Evolutionary conservation across 495 filamentous ascomycete species (phyloP).

Genomic region (Pseudomonodictys pantanalensis): DNA sequence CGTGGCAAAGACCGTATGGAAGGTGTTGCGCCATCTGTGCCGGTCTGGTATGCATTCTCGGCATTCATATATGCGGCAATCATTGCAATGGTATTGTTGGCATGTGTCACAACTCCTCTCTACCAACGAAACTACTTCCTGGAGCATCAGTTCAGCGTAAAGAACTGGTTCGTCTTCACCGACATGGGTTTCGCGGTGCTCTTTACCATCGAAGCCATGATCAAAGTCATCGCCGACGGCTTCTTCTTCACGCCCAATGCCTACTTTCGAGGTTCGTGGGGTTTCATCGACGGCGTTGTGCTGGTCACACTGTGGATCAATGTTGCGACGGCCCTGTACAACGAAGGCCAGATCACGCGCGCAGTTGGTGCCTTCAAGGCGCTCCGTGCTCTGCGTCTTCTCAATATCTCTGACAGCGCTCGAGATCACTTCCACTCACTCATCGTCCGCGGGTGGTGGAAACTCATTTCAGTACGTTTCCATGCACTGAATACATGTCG

Average conservation of each 20-base stretch:
- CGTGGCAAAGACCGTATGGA: constrained; percentile 81
- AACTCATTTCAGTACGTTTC: constrained; percentile 64
- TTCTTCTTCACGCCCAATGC: constrained; percentile 98
- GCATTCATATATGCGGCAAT: constrained; percentile 91
- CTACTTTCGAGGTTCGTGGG: constrained; percentile 95
- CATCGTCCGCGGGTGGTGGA: constrained; percentile 88
- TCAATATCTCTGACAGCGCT: constrained; percentile 95
- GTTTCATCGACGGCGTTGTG: constrained; percentile 91
- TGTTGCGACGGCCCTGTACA: constrained; percentile 73
- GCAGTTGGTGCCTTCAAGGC: constrained; percentile 97
- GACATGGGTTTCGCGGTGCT: constrained; percentile 86
- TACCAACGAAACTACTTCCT: constrained; percentile 84
- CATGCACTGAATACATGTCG: constrained; percentile 6
- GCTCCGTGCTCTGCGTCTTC: constrained; percentile 82
- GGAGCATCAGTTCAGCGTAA: constrained; percentile 50
- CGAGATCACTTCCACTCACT: constrained; percentile 95
- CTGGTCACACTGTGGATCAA: constrained; percentile 95
- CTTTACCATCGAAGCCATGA: constrained; percentile 81
- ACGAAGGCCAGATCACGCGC: constrained; percentile 77
- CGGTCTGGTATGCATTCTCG: constrained; percentile 89
- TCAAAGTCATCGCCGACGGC: constrained; percentile 95
- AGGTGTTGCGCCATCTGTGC: constrained; percentile 79
- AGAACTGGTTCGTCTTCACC: constrained; percentile 90
- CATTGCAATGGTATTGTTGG: constrained; percentile 92
- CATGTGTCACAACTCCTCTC: constrained; percentile 89